Conservation (phyloP, 129 eudicot genomes). For the Kitagawia praeruptora region DNA sequence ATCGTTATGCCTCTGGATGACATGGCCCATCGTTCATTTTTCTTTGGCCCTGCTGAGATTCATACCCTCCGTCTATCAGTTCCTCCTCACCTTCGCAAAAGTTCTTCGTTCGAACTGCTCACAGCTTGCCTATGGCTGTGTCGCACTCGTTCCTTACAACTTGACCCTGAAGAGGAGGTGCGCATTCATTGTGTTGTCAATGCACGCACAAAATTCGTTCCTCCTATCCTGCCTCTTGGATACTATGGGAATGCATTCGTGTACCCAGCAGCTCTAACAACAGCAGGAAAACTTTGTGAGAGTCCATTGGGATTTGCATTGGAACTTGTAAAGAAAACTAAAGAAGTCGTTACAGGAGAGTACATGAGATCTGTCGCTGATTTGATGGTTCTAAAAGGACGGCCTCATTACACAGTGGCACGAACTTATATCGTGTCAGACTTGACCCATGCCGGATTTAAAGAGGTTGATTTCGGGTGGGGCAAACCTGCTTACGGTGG, state of each 20-base stretch:
- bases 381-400: conserved; percentile 2
- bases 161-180: conserved; percentile 27
- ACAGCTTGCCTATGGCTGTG: conserved; percentile 37
- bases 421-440: background rate
- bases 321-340: background rate
- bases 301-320: background rate
- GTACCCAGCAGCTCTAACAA: conserved; percentile 22
- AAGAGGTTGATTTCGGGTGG: conserved; percentile 5
- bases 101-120: conserved; percentile 22
- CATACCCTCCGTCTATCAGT: conserved; percentile 7
- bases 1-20: conserved; percentile 14
- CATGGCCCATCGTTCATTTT: conserved; percentile 24
- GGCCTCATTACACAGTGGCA: background rate
- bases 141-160: conserved; percentile 31
- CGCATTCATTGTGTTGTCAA: conserved; percentile 12
- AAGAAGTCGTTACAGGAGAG: background rate
- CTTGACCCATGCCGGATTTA: background rate
- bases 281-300: conserved; percentile 14
- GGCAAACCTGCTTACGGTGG: background rate
- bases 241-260: conserved; percentile 27
- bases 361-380: conserved; percentile 4
- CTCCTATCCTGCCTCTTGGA: conserved; percentile 17
- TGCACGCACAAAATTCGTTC: conserved; percentile 7
- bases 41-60: conserved; percentile 25
- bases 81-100: conserved; percentile 12